phyloP scores from a whole-genome alignment of 2,329 filamentous ascomycete genomes.

The Ophiostoma pallidulum region DNA sequence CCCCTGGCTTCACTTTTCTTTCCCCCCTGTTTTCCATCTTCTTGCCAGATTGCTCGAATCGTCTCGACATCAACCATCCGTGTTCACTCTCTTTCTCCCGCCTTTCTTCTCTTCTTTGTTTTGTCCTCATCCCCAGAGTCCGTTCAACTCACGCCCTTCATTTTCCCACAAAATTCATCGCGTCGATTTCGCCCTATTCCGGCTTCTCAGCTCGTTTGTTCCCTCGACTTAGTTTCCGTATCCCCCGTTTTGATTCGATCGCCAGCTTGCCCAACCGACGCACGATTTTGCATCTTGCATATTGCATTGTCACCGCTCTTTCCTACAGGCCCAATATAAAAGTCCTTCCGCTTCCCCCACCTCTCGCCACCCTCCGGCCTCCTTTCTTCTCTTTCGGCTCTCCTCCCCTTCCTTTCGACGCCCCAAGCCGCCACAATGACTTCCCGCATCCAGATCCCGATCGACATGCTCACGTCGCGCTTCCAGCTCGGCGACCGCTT shows the following conservation, averaged over 20 bases:
- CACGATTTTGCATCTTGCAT: slow-evolving; percentile 7
- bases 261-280: not conserved
- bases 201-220: not conserved
- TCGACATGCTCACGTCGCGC: slow-evolving; percentile 84
- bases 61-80: too few species aligned
- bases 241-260: not conserved
- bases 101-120: not conserved
- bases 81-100: not conserved
- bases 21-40: not conserved
- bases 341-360: not conserved
- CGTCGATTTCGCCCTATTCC: not conserved
- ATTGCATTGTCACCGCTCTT: slow-evolving; percentile 13
- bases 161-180: too few species aligned
- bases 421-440: slow-evolving; percentile 46
- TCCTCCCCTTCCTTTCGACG: not conserved
- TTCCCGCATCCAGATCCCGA: slow-evolving; percentile 73
- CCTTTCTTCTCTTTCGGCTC: not conserved
- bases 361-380: not conserved
- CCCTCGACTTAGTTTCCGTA: not conserved
- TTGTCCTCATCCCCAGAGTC: not conserved
- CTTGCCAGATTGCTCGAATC: not conserved
- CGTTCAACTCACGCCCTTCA: too few species aligned
- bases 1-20: slow-evolving; percentile 5
- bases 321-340: slow-evolving; percentile 5
- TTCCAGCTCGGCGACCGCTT: slow-evolving; percentile 82